These are phyloP conservation scores for Cicer cuneatum DNA, from an alignment of 306 rosid species.

Conservation along the genomic window DNA sequence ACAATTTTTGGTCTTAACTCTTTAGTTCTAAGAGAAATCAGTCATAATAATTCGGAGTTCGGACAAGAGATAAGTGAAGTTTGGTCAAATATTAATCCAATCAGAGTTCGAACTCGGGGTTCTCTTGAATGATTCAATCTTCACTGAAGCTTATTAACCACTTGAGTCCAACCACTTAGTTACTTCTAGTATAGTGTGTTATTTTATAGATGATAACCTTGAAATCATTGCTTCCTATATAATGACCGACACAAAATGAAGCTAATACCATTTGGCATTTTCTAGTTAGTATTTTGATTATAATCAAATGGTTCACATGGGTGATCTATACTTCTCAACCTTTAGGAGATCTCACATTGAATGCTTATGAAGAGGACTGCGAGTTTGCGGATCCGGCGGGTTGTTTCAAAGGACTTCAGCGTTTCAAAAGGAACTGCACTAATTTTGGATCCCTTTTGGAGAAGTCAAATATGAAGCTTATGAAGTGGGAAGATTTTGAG, in stretches of 20 bases:
- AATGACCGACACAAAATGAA: constrained; percentile 23
- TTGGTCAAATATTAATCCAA: no score
- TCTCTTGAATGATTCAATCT: no score
- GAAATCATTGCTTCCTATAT: constrained; percentile 23
- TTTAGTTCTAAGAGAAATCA: no score
- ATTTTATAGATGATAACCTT: constrained; percentile 8
- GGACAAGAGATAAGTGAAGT: no score
- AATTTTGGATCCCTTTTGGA: constrained; percentile 86
- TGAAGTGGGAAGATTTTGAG: constrained; percentile 93
- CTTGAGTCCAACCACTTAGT: no score
- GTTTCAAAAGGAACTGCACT: constrained; percentile 94
- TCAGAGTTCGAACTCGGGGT: no score
- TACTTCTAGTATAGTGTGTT: background rate
- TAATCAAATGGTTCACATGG: constrained; percentile 20
- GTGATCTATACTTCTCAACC: constrained; percentile 15
- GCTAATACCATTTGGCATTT: background rate
- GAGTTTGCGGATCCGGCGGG: constrained; percentile 98
- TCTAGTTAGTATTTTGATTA: constrained; percentile 20
- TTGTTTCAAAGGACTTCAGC: constrained; percentile 86
- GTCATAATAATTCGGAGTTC: no score
- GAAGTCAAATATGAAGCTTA: constrained; percentile 85
- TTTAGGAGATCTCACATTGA: constrained; percentile 80
- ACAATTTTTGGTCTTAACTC: no score
- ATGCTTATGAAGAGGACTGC: constrained; percentile 89
- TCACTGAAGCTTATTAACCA: no score